These are phyloP conservation scores for Nitzschia inconspicua DNA, from an alignment of 108 stramenopile genomes.

Conservation along the genomic window DNA sequence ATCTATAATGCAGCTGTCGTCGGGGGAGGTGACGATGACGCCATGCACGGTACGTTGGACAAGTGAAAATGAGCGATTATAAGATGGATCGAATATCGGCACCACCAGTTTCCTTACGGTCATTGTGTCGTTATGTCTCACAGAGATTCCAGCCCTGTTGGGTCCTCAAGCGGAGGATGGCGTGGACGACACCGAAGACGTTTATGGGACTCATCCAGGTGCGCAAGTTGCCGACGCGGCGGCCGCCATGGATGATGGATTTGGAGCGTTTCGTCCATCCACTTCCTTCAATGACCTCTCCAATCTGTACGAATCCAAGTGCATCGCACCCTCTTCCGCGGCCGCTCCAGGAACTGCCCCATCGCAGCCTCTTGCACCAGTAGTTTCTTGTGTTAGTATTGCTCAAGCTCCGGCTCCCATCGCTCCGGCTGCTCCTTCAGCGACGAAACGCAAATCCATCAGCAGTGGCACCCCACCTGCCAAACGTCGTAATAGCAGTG, in stretches of 20 bases:
- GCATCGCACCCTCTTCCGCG: background rate
- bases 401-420: background rate
- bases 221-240: background rate
- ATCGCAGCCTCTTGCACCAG: background rate
- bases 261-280: constrained; percentile 56
- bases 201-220: no score
- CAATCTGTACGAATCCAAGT: constrained; percentile 1
- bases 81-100: background rate
- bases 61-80: no score
- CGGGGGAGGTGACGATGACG: constrained; percentile 37
- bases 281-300: constrained; percentile 60
- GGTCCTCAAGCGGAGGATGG: no score
- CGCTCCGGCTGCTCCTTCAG: constrained; percentile 9
- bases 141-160: no score
- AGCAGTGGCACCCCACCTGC: no score
- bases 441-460: constrained; percentile 28
- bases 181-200: no score
- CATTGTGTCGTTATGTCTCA: no score
- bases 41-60: constrained; percentile 12
- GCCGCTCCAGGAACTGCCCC: background rate
- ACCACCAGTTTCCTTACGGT: background rate
- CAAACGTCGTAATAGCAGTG: no score
- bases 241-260: constrained; percentile 41
- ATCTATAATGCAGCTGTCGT: constrained; percentile 71
- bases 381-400: constrained; percentile 2